phyloP scores from a whole-genome alignment of 2,329 filamentous ascomycete genomes.

The Verticillium albo-atrum region DNA sequence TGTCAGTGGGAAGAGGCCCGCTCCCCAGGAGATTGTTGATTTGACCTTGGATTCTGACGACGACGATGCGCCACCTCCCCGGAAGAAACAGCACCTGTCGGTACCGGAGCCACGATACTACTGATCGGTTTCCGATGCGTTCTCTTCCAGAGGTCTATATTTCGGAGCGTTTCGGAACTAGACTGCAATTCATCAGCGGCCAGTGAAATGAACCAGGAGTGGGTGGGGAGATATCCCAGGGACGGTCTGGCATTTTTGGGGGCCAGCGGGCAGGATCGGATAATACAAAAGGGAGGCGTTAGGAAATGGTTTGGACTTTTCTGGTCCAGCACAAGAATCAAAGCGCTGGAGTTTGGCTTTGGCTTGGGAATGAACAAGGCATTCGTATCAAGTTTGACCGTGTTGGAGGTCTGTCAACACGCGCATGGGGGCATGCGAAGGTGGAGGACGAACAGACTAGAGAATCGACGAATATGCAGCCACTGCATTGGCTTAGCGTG shows the following conservation, averaged over 20 bases:
- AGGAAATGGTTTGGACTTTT: neutral
- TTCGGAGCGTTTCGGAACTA: neutral
- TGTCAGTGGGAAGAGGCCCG: slow-evolving; percentile 42
- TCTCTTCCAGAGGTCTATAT: neutral
- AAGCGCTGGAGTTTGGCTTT: slow-evolving; percentile 1
- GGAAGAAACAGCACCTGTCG: slow-evolving; percentile 40
- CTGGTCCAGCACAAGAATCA: neutral
- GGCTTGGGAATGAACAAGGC: neutral
- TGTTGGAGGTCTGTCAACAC: neutral
- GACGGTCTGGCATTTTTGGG: neutral
- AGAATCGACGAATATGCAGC: neutral
- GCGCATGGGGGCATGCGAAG: neutral
- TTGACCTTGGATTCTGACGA: slow-evolving; percentile 54
- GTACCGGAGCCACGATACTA: neutral
- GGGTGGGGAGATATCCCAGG: neutral
- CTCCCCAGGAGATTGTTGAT: slow-evolving; percentile 50
- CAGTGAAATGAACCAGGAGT: neutral
- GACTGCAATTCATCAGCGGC: neutral
- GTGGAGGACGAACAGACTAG: neutral
- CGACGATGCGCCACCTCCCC: slow-evolving; percentile 40
- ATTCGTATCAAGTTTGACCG: neutral
- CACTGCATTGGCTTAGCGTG: neutral
- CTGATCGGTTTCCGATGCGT: neutral
- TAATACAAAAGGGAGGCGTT: neutral
- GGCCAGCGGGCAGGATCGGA: neutral